A percentile compares a stretch with the other conserved stretches of the same genome.
Evolutionary conservation across 129 eudicot genomes (phyloP).

Genomic region (Mikania micrantha): DNA sequence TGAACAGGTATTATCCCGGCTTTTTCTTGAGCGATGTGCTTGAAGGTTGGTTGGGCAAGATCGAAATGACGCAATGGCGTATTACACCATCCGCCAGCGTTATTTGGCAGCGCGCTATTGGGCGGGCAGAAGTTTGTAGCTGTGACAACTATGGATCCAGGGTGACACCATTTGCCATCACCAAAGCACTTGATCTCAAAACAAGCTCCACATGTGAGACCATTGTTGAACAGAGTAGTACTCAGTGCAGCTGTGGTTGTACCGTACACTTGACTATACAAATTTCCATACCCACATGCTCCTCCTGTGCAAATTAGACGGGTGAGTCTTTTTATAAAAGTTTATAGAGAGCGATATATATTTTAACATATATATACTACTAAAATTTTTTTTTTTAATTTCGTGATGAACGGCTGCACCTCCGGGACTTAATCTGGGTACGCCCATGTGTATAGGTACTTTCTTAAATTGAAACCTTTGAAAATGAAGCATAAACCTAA

Average conservation of each 20-base stretch:
- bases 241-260: conserved; percentile 53
- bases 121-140: conserved; percentile 69
- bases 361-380: no score
- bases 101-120: conserved; percentile 41
- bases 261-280: conserved; percentile 49
- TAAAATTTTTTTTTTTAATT: no score
- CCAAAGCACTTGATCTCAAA: conserved; percentile 48
- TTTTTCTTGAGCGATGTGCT: conserved; percentile 47
- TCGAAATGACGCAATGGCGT: conserved; percentile 56
- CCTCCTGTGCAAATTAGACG: conserved; percentile 25
- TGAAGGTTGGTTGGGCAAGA: conserved; percentile 51
- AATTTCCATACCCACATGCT: conserved; percentile 59
- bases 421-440: no score
- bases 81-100: conserved; percentile 60
- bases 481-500: neutral
- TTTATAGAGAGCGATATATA: no score
- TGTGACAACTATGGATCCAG: conserved; percentile 47
- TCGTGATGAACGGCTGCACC: no score
- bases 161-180: conserved; percentile 48
- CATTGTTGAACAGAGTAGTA: conserved; percentile 51
- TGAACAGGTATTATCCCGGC: conserved; percentile 58
- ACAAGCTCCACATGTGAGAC: conserved; percentile 55
- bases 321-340: neutral
- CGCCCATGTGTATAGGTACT: no score
- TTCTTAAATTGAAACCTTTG: neutral